phyloP scores from a whole-genome alignment of 306 rosid genomes.

The Vigna mungo region DNA sequence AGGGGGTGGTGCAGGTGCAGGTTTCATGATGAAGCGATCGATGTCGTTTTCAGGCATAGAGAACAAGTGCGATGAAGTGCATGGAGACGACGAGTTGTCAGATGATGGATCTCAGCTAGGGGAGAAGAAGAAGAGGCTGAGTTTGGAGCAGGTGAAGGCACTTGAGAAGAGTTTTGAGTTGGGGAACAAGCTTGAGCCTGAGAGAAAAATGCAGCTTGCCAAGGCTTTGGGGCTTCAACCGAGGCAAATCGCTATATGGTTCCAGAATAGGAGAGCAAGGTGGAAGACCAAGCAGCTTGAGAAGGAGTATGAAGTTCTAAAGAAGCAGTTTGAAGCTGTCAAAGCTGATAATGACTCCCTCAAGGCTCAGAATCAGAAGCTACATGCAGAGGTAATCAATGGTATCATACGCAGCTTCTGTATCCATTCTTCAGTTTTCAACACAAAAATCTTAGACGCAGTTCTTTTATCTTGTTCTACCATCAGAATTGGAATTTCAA shows the following conservation, averaged over 20 bases:
- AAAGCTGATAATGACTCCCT: slow-evolving; percentile 82
- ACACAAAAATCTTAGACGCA: background rate
- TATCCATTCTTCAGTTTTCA: background rate
- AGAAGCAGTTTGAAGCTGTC: slow-evolving; percentile 81
- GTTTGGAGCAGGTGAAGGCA: slow-evolving; percentile 83
- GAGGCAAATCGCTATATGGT: slow-evolving; percentile 93
- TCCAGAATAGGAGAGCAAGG: slow-evolving; percentile 93
- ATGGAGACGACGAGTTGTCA: slow-evolving; percentile 77
- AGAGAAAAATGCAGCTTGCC: slow-evolving; percentile 85
- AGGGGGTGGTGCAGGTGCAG: slow-evolving; percentile 40
- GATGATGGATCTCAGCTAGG: slow-evolving; percentile 87
- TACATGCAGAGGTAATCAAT: slow-evolving; percentile 71
- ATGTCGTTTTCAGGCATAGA: slow-evolving; percentile 85
- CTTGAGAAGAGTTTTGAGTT: slow-evolving; percentile 93
- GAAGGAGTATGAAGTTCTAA: slow-evolving; percentile 77
- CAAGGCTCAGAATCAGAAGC: slow-evolving; percentile 77
- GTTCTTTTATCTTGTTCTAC: background rate
- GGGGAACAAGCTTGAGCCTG: slow-evolving; percentile 95
- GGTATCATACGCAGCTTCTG: background rate
- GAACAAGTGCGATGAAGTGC: slow-evolving; percentile 52
- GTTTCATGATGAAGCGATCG: slow-evolving; percentile 84
- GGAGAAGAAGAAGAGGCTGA: slow-evolving; percentile 92
- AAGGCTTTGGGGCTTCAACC: slow-evolving; percentile 87
- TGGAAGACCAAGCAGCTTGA: slow-evolving; percentile 96
- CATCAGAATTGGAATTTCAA: background rate